Evolutionary conservation across 129 eudicot species (phyloP), one percentile per base, ranked within the genome.

Genomic region (Helichrysum umbraculigerum): DNA sequence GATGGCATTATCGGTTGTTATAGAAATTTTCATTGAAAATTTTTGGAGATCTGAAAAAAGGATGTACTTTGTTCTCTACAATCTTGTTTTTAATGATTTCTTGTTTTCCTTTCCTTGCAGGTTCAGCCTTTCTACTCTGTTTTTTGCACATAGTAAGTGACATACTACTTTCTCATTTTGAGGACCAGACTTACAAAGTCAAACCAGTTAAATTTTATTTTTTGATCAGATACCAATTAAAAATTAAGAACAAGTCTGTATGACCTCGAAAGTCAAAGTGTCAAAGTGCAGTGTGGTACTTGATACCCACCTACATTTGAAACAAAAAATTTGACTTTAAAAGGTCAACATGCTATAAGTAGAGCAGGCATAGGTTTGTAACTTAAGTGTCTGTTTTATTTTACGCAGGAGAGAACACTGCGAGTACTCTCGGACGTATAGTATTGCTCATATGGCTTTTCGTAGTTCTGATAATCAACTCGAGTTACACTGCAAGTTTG

Each of bases 401-500:
- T 54, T 80, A 51, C 75, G 83, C 87, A 92, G 98, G 88, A 78
- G 96, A 92, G 83, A 90, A 80, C 79, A 89, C 96, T 2, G 88
- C 90, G 33, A 92, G 96, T 70, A 83, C 94, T 30, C 92, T 90
- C 1, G 96, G 96, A 11, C 96, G 98, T 12, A 17, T 83, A 8
- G 98, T 92, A 76, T 83, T 92, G 69, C 71, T 92, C 66, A 66
- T 92, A 64, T 92, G 98, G 98, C 98, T 92, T 50, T 92, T 92
- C 71, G 98, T 92, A 47, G 98, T 92, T 75, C 83, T 92, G 51
- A 92, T 92, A 39, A 80, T 92, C 67, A 92, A 87, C 77, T 90
- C 98, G 6, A 90, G 96, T 83, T 92, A 92, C 85, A 89, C 98
- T n/a, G 98, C 98, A 12, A 92, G 92, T 85, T 85, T 92, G 87